These are phyloP conservation scores for Cucurbita maxima DNA, from an alignment of 306 rosid species.

Conservation along the genomic window DNA sequence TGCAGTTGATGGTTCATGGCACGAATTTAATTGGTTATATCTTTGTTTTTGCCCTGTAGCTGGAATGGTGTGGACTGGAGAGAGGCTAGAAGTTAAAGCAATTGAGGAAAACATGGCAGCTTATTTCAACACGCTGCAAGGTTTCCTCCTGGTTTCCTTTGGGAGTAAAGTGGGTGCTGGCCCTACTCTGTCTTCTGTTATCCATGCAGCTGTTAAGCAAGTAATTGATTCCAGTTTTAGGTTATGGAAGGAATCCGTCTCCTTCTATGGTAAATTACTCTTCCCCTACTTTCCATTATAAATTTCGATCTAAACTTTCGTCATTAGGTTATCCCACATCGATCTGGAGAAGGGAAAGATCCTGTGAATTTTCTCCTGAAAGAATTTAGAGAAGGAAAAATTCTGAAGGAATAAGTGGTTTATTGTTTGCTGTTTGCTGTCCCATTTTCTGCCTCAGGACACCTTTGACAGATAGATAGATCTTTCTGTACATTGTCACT, in stretches of 20 bases:
- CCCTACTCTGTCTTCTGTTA: slow-evolving; percentile 47
- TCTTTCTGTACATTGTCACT: not conserved
- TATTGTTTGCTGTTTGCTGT: not conserved
- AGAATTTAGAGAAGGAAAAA: not conserved
- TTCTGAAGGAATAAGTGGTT: not conserved
- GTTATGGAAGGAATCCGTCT: slow-evolving; percentile 51
- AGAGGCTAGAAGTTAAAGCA: slow-evolving; percentile 30
- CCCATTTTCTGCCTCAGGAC: not conserved
- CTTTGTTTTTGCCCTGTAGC: slow-evolving; percentile 24
- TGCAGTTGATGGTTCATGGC: not conserved
- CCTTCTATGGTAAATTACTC: slow-evolving; percentile 41
- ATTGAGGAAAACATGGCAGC: slow-evolving; percentile 63
- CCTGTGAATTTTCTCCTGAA: not conserved
- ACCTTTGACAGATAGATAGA: not conserved
- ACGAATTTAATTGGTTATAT: not conserved
- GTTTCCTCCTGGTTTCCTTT: slow-evolving; percentile 72
- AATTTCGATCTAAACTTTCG: not conserved
- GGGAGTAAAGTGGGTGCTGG: slow-evolving; percentile 67
- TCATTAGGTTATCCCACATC: not conserved
- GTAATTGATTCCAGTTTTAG: slow-evolving; percentile 68
- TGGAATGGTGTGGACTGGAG: slow-evolving; percentile 93
- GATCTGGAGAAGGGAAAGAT: not conserved
- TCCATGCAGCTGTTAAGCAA: slow-evolving; percentile 50
- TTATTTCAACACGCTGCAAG: slow-evolving; percentile 61
- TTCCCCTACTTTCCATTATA: not conserved